phyloP scores from a whole-genome alignment of 768 basidiomycete species.

The Floccularia luteovirens region DNA sequence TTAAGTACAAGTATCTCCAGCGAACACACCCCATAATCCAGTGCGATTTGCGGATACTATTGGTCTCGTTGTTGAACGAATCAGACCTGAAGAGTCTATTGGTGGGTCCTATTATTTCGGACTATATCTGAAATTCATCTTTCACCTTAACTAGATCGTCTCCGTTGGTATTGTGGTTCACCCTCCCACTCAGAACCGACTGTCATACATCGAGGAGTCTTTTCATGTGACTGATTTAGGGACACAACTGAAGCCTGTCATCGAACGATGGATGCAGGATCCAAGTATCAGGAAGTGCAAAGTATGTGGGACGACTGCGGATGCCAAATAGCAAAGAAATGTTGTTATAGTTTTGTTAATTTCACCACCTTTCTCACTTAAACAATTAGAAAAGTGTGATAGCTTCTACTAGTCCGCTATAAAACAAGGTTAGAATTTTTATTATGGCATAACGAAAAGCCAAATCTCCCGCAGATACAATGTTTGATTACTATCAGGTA shows the following conservation, averaged over 20 bases:
- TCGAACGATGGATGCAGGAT: conserved; percentile 73
- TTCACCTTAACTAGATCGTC: conserved; percentile 50
- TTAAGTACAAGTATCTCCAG: conserved; percentile 26
- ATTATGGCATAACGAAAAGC: too few relatives aligned
- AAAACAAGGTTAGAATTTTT: too few relatives aligned
- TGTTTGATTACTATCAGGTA: too few relatives aligned
- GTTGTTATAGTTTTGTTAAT: too few relatives aligned
- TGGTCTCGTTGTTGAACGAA: conserved; percentile 86
- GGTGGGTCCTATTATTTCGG: conserved; percentile 34
- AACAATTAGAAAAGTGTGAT: too few relatives aligned
- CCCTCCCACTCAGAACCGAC: conserved; percentile 37
- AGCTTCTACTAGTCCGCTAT: too few relatives aligned
- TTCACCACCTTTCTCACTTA: too few relatives aligned
- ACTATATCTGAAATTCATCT: background rate
- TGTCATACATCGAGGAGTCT: conserved; percentile 50
- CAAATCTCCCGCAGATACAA: too few relatives aligned
- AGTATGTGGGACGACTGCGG: conserved; percentile 49
- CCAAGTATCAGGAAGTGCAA: conserved; percentile 61
- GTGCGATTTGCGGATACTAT: conserved; percentile 87
- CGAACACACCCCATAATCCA: conserved; percentile 95
- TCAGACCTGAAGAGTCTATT: conserved; percentile 63
- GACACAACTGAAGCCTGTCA: conserved; percentile 88
- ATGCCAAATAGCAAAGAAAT: conserved; percentile 30
- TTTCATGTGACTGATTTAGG: conserved; percentile 91
- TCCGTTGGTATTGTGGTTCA: conserved; percentile 88